These are phyloP conservation scores for Colletotrichum trifolii DNA, from an alignment of 2,329 filamentous ascomycete species.

Conservation along the genomic window DNA sequence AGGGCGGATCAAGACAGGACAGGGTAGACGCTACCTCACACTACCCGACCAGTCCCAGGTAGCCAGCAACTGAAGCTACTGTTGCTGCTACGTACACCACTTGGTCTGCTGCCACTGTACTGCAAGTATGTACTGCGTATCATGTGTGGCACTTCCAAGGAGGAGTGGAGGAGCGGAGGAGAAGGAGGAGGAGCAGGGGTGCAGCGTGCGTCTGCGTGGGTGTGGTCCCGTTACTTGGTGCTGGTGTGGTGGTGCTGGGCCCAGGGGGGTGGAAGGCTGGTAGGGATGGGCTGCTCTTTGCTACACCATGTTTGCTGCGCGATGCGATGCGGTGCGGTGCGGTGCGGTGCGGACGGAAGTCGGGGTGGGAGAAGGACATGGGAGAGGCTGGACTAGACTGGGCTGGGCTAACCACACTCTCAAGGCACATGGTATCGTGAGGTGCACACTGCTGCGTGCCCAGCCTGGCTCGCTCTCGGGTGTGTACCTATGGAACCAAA, in stretches of 20 bases:
- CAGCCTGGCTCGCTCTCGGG: too few relatives aligned
- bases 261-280: constrained; percentile 18
- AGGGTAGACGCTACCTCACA: not conserved
- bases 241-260: constrained; percentile 13
- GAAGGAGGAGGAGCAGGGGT: constrained; percentile 4
- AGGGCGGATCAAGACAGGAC: not conserved
- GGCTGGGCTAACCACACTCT: not conserved
- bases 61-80: too few relatives aligned
- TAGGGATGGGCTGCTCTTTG: constrained; percentile 7
- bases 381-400: not conserved
- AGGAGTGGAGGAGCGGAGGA: not conserved
- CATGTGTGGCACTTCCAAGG: too few relatives aligned
- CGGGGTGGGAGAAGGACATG: not conserved
- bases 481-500: too few relatives aligned
- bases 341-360: not conserved
- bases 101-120: too few relatives aligned
- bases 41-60: too few relatives aligned
- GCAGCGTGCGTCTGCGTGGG: constrained; percentile 4
- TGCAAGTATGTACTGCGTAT: too few relatives aligned
- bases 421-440: too few relatives aligned
- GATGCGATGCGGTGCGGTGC: constrained; percentile 13
- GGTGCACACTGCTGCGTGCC: too few relatives aligned
- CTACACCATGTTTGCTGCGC: not conserved
- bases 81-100: too few relatives aligned
- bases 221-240: constrained; percentile 14